phyloP scores from a whole-genome alignment of 2,329 filamentous ascomycete species.

The Fusarium chaquense region DNA sequence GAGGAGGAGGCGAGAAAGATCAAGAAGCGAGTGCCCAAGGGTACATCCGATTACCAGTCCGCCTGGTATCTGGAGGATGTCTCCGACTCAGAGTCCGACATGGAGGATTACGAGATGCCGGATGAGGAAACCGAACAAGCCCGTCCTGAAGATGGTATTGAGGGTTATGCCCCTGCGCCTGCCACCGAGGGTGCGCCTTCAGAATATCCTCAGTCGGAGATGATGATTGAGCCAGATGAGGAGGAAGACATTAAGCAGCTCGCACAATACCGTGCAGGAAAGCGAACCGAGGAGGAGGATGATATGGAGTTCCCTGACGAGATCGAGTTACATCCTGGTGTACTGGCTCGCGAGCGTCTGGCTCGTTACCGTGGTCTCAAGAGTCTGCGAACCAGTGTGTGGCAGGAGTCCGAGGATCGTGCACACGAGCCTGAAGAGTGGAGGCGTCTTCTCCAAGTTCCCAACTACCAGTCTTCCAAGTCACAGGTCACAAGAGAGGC shows the following conservation, averaged over 20 bases:
- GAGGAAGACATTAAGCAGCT: conserved; percentile 82
- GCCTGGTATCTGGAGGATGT: conserved; percentile 91
- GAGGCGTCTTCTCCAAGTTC: conserved; percentile 84
- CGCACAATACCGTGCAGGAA: conserved; percentile 81
- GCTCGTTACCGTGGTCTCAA: conserved; percentile 91
- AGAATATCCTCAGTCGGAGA: conserved; percentile 93
- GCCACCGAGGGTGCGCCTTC: conserved; percentile 84
- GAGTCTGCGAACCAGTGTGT: conserved; percentile 86
- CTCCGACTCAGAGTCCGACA: conserved; percentile 87
- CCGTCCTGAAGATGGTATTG: conserved; percentile 85
- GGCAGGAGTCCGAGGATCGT: conserved; percentile 89
- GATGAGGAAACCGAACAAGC: conserved; percentile 69
- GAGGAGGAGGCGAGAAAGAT: conserved; percentile 61
- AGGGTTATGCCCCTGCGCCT: conserved; percentile 73
- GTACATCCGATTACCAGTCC: conserved; percentile 93
- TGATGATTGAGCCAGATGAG: conserved; percentile 88
- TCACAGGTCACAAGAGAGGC: conserved; percentile 83
- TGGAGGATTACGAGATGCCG: conserved; percentile 73
- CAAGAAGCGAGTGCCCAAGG: conserved; percentile 84
- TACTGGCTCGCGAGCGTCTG: conserved; percentile 86
- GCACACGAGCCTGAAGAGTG: conserved; percentile 91
- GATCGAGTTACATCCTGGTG: conserved; percentile 91
- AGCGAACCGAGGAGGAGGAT: conserved; percentile 84
- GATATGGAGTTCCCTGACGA: conserved; percentile 98
- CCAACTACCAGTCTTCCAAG: conserved; percentile 89